Conservation (phyloP, 139 green algal species). For the Zygnema cylindricum region DNA sequence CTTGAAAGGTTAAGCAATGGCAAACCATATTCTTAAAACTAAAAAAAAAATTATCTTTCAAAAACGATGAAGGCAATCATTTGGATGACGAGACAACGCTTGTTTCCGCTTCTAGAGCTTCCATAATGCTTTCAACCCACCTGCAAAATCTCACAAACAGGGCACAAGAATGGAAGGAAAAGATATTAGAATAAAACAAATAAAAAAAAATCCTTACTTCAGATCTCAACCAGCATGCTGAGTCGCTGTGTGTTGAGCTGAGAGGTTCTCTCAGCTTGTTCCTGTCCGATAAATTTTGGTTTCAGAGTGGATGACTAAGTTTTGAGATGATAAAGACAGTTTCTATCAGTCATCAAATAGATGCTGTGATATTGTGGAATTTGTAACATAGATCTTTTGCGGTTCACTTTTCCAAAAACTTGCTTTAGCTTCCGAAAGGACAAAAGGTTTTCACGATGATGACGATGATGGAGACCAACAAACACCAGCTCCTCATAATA, state of each 20-base stretch:
- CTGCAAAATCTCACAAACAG: neutral
- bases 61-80: no score
- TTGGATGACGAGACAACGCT: neutral
- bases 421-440: neutral
- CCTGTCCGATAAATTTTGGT: no score
- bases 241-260: neutral
- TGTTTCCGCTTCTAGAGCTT: constrained; percentile 12
- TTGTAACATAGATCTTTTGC: neutral
- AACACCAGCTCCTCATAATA: neutral
- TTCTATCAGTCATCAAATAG: no score
- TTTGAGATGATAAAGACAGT: no score
- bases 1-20: no score
- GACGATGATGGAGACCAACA: neutral
- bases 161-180: neutral
- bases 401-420: neutral
- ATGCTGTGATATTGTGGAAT: no score
- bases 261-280: neutral
- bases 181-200: neutral
- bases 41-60: no score
- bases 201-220: no score
- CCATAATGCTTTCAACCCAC: constrained; percentile 19
- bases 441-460: neutral
- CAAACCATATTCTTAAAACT: no score
- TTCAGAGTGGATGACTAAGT: no score
- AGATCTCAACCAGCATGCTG: neutral